Evolutionary conservation across 768 basidiomycete species (phyloP).

Genomic region (Neoboletus magnificus): DNA sequence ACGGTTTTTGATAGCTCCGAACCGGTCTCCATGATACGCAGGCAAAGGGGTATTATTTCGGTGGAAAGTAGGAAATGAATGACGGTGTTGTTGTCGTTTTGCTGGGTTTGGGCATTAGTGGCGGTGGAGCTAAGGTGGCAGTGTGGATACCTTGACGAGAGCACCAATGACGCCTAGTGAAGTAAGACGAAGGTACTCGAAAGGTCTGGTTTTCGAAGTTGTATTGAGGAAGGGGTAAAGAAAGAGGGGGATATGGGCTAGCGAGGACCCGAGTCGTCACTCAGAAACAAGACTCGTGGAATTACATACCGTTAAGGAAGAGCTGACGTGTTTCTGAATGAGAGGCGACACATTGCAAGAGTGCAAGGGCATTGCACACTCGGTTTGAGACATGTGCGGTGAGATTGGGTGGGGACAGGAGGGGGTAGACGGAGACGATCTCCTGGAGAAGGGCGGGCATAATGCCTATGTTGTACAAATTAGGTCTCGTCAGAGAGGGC

Average conservation of each 20-base stretch:
- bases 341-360: slow-evolving; percentile 97
- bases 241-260: slow-evolving; percentile 93
- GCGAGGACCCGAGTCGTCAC: not conserved
- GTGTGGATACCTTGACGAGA: slow-evolving; percentile 78
- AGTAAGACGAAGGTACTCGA: slow-evolving; percentile 98
- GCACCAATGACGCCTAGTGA: slow-evolving; percentile 99
- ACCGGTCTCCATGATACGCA: slow-evolving; percentile 99
- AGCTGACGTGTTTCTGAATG: slow-evolving; percentile 94
- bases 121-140: not conserved
- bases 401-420: slow-evolving; percentile 91
- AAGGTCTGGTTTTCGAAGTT: slow-evolving; percentile 97
- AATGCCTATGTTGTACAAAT: slow-evolving; percentile 56
- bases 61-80: slow-evolving; percentile 99
- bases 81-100: slow-evolving; percentile 99
- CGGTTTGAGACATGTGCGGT: slow-evolving; percentile 98
- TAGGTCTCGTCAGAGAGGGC: not conserved
- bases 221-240: slow-evolving; percentile 99
- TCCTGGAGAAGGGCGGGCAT: slow-evolving; percentile 98
- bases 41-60: slow-evolving; percentile 98
- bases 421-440: slow-evolving; percentile 96
- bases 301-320: slow-evolving; percentile 78
- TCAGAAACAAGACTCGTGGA: not conserved
- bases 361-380: slow-evolving; percentile 96
- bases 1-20: slow-evolving; percentile 98
- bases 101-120: slow-evolving; percentile 46